These are phyloP conservation scores for Solanum sejunctum DNA, from an alignment of 257 asterid genomes.

Conservation along the genomic window DNA sequence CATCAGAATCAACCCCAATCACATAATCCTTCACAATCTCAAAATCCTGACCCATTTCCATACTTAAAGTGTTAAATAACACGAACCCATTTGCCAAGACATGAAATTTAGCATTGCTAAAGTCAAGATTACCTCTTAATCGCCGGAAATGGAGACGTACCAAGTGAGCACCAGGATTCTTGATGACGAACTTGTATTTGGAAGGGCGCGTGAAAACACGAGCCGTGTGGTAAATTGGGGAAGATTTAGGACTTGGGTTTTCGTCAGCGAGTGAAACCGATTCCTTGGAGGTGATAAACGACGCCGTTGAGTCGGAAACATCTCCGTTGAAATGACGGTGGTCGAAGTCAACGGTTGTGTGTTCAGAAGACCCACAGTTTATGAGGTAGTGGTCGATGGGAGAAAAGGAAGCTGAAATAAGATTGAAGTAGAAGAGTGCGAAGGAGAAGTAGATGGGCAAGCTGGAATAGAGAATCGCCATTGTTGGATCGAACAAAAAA, in stretches of 20 bases:
- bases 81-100: constrained; percentile 69
- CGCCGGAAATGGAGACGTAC: constrained; percentile 74
- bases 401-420: constrained; percentile 28
- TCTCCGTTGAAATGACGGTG: constrained; percentile 47
- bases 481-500: constrained; percentile 9
- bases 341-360: constrained; percentile 33
- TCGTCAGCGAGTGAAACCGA: constrained; percentile 18
- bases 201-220: constrained; percentile 56
- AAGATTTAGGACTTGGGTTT: constrained; percentile 11
- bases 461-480: constrained; percentile 15
- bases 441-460: neutral
- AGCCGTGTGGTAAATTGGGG: constrained; percentile 55
- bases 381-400: constrained; percentile 60
- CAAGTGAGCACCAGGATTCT: constrained; percentile 48
- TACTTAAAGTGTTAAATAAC: constrained; percentile 40
- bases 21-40: constrained; percentile 57
- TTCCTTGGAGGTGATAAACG: constrained; percentile 26
- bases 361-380: constrained; percentile 47
- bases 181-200: constrained; percentile 41
- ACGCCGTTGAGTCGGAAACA: constrained; percentile 17
- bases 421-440: constrained; percentile 18
- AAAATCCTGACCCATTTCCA: neutral
- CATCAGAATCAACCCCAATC: constrained; percentile 35
- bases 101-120: constrained; percentile 45
- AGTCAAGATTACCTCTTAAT: constrained; percentile 1